Evolutionary conservation across 345 rosid species (phyloP).

Genomic region (Eucalyptus paniculata): DNA sequence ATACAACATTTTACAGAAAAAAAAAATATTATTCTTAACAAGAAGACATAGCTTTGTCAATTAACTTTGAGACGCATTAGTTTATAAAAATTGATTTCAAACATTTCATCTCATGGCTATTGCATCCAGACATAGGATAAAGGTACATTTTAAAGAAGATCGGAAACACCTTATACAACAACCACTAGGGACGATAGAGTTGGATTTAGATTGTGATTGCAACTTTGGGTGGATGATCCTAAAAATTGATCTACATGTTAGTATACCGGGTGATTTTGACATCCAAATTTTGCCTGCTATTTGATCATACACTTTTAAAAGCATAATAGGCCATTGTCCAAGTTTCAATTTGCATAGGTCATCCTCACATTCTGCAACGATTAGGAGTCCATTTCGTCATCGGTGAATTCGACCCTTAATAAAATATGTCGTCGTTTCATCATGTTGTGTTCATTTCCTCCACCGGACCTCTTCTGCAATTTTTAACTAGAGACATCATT

Average conservation of each 20-base stretch:
- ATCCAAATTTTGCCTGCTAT: neutral
- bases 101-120: neutral
- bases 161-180: neutral
- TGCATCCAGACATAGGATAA: neutral
- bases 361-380: neutral
- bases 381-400: neutral
- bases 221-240: neutral
- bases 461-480: neutral
- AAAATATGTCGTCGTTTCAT: neutral
- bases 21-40: neutral
- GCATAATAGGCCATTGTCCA: neutral
- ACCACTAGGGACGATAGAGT: neutral
- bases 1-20: neutral
- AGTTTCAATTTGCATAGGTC: neutral
- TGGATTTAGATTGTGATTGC: neutral
- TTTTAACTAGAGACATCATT: neutral
- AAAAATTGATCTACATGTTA: neutral
- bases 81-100: neutral
- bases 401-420: neutral
- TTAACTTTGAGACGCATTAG: neutral
- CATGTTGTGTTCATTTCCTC: neutral
- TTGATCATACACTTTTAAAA: neutral
- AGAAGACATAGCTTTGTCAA: neutral
- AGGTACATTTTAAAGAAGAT: neutral
- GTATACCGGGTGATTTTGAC: neutral